Evolutionary conservation across 139 green algal species (phyloP).

Genomic region (Tetraselmis chui): DNA sequence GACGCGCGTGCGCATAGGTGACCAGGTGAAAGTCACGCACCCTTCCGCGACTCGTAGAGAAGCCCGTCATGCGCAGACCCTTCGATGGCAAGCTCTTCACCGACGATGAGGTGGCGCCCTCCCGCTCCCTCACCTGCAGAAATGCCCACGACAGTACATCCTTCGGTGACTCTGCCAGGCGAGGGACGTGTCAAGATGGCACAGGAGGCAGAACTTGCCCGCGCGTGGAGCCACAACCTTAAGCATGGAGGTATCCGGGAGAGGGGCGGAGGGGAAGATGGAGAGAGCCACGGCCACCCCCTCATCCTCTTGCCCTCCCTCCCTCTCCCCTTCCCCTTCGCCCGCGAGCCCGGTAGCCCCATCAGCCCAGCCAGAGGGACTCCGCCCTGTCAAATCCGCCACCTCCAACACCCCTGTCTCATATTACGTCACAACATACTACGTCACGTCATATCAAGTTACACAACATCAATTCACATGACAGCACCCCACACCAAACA

Average conservation of each 20-base stretch:
- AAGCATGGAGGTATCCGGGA: constrained; percentile 19
- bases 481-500: too few relatives aligned
- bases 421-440: too few relatives aligned
- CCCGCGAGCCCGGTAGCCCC: constrained; percentile 10
- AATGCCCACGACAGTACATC: background rate
- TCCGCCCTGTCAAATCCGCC: background rate
- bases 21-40: too few relatives aligned
- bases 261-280: constrained; percentile 19
- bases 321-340: background rate
- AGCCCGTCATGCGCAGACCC: too few relatives aligned
- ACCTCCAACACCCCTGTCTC: background rate
- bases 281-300: constrained; percentile 7
- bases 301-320: background rate
- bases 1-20: too few relatives aligned
- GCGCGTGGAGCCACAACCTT: too few relatives aligned
- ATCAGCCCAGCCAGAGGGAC: background rate
- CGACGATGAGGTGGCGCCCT: background rate
- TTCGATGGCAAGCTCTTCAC: background rate
- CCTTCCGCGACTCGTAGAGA: too few relatives aligned
- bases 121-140: background rate
- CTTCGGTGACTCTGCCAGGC: too few relatives aligned
- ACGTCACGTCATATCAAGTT: too few relatives aligned
- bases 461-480: too few relatives aligned
- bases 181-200: too few relatives aligned
- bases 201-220: too few relatives aligned